These are phyloP conservation scores for Perkinsus chesapeaki DNA, from an alignment of 169 alveolate genomes.

Conservation along the genomic window DNA sequence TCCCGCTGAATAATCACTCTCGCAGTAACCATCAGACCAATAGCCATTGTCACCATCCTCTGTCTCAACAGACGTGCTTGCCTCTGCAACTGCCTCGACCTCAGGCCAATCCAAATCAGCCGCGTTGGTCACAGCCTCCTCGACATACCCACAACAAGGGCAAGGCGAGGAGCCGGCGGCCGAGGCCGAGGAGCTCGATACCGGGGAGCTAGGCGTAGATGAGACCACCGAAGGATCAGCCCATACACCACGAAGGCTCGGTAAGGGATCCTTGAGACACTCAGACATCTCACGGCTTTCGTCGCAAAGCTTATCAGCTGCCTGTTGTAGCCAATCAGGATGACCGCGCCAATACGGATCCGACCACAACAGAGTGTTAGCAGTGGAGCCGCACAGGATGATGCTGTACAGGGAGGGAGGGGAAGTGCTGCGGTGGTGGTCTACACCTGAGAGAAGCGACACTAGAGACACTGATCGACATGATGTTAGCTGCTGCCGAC, in stretches of 20 bases:
- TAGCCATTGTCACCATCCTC: no score
- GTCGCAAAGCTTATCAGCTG: not conserved
- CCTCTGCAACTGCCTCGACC: not conserved
- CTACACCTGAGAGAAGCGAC: not conserved
- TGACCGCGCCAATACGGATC: not conserved
- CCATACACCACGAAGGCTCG: not conserved
- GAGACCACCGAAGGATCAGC: not conserved
- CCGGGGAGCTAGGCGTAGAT: not conserved
- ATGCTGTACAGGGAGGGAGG: not conserved
- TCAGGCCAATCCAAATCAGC: not conserved
- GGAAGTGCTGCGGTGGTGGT: no score
- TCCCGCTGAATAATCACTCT: not conserved
- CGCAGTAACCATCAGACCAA: slow-evolving; percentile 1
- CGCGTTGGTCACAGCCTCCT: not conserved
- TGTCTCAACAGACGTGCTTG: not conserved
- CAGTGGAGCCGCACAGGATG: not conserved
- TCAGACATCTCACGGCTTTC: not conserved
- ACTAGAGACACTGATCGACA: not conserved
- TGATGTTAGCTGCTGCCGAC: no score
- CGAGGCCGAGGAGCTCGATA: not conserved
- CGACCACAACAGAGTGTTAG: not conserved
- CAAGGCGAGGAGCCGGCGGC: not conserved
- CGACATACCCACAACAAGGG: not conserved
- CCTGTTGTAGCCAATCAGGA: not conserved
- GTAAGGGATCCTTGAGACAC: not conserved